These are phyloP conservation scores for Neoboletus brunneissimus DNA, from an alignment of 768 basidiomycete genomes.

Conservation along the genomic window DNA sequence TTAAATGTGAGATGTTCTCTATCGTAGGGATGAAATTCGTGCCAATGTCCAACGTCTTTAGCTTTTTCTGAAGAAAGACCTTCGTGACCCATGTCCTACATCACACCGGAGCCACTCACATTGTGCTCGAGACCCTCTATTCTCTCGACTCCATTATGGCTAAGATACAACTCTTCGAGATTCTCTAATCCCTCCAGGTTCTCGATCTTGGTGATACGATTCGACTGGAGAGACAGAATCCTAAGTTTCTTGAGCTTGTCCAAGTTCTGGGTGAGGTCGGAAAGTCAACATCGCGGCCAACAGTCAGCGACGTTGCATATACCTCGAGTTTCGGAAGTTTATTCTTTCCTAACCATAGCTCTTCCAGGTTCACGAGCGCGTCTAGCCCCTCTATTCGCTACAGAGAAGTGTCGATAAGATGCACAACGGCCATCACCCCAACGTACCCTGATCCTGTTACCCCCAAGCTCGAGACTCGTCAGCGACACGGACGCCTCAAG, in stretches of 20 bases:
- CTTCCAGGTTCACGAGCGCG: conserved; percentile 76
- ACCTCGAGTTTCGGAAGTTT: conserved; percentile 90
- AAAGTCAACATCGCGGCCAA: not conserved
- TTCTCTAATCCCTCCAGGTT: conserved; percentile 66
- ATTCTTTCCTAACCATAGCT: conserved; percentile 98
- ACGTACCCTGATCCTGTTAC: conserved; percentile 85
- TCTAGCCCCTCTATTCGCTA: conserved; percentile 89
- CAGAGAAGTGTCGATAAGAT: conserved; percentile 2
- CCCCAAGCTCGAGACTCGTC: conserved; percentile 87
- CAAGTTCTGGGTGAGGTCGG: conserved; percentile 54
- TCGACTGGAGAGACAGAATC: conserved; percentile 90
- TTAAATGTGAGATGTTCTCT: conserved; percentile 80
- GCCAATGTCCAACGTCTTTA: conserved; percentile 85
- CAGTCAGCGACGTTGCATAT: not conserved
- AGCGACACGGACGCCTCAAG: conserved; percentile 58
- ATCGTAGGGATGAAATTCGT: conserved; percentile 78
- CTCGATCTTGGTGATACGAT: conserved; percentile 87
- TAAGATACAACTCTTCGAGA: conserved; percentile 89
- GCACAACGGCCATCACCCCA: not conserved
- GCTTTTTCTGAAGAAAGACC: conserved; percentile 43
- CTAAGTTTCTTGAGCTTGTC: conserved; percentile 65
- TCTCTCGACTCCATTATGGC: conserved; percentile 85
- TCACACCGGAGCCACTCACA: conserved; percentile 41
- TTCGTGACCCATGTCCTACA: not conserved
- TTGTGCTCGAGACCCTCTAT: conserved; percentile 86